phyloP scores from a whole-genome alignment of 2,329 filamentous ascomycete genomes.

The Parafenestella ontariensis region DNA sequence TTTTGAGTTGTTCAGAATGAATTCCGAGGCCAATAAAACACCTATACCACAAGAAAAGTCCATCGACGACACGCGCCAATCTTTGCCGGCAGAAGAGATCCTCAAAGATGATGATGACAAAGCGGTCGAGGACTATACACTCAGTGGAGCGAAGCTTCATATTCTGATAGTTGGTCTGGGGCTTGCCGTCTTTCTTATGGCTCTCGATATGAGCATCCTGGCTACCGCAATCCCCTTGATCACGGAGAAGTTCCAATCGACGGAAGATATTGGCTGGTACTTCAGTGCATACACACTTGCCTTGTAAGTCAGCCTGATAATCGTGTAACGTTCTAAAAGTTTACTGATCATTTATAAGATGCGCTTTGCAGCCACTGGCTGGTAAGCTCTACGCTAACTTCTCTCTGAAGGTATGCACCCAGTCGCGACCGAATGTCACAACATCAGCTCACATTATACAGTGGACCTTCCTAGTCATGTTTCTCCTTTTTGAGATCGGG shows the following conservation, averaged over 20 bases:
- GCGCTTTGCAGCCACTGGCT: constrained; percentile 45
- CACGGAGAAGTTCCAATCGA: constrained; percentile 57
- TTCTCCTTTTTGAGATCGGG: constrained; percentile 57
- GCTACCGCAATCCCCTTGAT: constrained; percentile 58
- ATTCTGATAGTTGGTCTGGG: constrained; percentile 23
- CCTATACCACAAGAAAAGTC: constrained; percentile 3
- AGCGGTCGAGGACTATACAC: constrained; percentile 16
- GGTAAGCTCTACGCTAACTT: constrained; percentile 54
- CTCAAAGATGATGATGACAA: constrained; percentile 4
- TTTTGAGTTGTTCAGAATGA: not conserved
- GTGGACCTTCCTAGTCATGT: constrained; percentile 44
- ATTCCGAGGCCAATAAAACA: not conserved
- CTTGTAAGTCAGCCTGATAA: constrained; percentile 10
- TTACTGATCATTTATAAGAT: constrained; percentile 7
- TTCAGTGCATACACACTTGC: constrained; percentile 46
- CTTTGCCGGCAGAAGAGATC: constrained; percentile 1
- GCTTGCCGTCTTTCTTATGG: constrained; percentile 27
- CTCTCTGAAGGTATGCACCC: constrained; percentile 44
- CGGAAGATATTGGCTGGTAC: constrained; percentile 60
- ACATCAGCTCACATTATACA: constrained; percentile 18
- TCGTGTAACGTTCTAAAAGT: not conserved
- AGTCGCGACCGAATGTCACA: no score
- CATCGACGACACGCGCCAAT: not conserved
- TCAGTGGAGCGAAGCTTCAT: constrained; percentile 26
- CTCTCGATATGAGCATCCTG: constrained; percentile 44